Evolutionary conservation across 306 rosid species (phyloP), one percentile per base, ranked within the genome.

Genomic region (Sophora flavescens): DNA sequence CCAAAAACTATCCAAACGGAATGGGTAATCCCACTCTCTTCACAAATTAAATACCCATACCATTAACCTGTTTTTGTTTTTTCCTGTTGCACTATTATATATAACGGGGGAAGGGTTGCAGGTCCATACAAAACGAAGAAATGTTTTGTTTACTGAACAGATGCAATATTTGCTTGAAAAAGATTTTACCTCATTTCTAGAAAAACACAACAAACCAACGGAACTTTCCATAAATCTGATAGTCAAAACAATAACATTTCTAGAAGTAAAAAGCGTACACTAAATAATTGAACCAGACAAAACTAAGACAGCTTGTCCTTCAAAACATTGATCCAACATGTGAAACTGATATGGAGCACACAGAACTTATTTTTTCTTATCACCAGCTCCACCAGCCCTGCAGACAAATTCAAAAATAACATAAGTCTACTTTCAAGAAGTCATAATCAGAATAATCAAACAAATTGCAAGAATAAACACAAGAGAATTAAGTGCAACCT

Each of bases 331-430:
- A 45, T 4, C 59, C 74, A 50, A 53, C 44, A 41, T 6, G 53
- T 15, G 16, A 56, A 35, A 12, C 15, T 22, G 63, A 67, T 47
- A 69, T 18, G 9, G 66, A 35, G 2, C 3, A 77, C 54, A 8
- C 0, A 26, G 6, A 2, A 17, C 79, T 77, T 84, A 92, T 70
- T 93, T 93, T 88, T 93, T 91, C 87, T 93, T 93, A 69, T 93
- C 97, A 10, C 85, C 88, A 4, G 83, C 93, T 62, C 98, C 97
- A 81, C 98, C 98, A 74, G 98, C 84, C 78, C 98, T 93, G 87
- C 81, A 83, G 30, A 76, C 33, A 30, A 79, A 45, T 9, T 0
- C 17, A 12, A 41, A n/a, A 32, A 15, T 5, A 65, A 11, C 60
- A 58, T n/a, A 14, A 38, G 28, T 15, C 44, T 39, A 38, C 4